Base-by-base conservation (phyloP, 2,329 filamentous ascomycete species). In the Dothistroma pini region DNA sequence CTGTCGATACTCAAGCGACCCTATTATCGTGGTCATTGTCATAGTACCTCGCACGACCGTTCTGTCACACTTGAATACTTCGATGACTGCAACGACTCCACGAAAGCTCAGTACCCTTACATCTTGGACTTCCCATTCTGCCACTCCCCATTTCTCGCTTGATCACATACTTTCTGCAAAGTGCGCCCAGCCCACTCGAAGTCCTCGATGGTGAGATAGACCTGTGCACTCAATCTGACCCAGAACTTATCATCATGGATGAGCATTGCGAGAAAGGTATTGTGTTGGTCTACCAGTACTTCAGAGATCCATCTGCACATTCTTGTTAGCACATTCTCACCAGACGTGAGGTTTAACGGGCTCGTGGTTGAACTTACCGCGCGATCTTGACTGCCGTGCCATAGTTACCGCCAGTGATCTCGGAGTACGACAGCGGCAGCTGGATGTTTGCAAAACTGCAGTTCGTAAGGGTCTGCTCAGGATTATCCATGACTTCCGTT, bases 141-240 rank as follows among this genome's bases (percentile, higher is more conserved):
- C 70, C 73, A 76, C 61, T 82, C 81, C 5, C 78, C 79, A 52
- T 74, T 76, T 49, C 75, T 76, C 34, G 83, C 81, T 66, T 81
- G 76, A 48, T 78, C 78, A 69, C 83, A 86, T 5, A 89, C 67
- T 35, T 79, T 76, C 71, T 84, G 83, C 69, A 95, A 74, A 9
- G 83, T 77, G 55, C 79, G 71, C 0, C 81, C 90, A 4, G 83
- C 82, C 83, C 84, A 90, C 72, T 88, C 84, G 71, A 95, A 96
- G 74, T 97, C 92, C 12, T 81, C 80, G 65, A 88, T 73, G 29
- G 91, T 90, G n/a, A 97, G 76, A 72, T 95, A 97, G 0, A 95
- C 83, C 79, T 96, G 92, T 14, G 85, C 90, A 71, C 89, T 92
- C 53, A 96, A 70, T 54, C 93, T 79, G 0, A 83, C 80, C 89